These are phyloP conservation scores for Naganishia kalamii DNA, from an alignment of 768 basidiomycete genomes.

Conservation along the genomic window DNA sequence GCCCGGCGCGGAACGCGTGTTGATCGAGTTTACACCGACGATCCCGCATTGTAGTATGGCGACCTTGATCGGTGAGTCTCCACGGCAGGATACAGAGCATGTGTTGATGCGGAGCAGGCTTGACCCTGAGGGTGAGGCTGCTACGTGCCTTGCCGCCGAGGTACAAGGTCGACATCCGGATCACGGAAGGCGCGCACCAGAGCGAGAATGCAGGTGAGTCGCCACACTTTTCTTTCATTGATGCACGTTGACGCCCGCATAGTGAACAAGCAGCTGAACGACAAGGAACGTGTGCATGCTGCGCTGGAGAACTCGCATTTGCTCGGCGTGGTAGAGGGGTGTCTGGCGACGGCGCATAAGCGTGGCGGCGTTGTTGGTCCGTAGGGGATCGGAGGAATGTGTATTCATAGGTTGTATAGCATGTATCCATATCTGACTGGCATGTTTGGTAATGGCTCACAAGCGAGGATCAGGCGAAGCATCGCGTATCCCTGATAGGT, in stretches of 20 bases:
- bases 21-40: constrained; percentile 92
- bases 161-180: constrained; percentile 87
- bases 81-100: too few species aligned
- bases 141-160: constrained; percentile 81
- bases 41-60: constrained; percentile 98
- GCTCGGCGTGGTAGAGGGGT: constrained; percentile 78
- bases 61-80: constrained; percentile 81
- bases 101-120: constrained; percentile 57
- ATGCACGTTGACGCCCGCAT: background rate
- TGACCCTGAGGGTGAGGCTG: constrained; percentile 91
- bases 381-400: background rate
- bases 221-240: background rate
- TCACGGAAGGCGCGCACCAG: constrained; percentile 93
- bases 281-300: constrained; percentile 96
- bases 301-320: constrained; percentile 87
- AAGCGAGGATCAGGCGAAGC: too few species aligned
- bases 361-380: constrained; percentile 33
- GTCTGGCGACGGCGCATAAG: constrained; percentile 52
- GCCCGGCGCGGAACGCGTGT: constrained; percentile 57
- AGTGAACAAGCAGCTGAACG: constrained; percentile 99
- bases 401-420: background rate
- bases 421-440: too few species aligned
- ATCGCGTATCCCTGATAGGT: too few species aligned
- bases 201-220: constrained; percentile 76
- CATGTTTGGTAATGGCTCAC: too few species aligned